Evolutionary conservation across 768 basidiomycete genomes (phyloP), one percentile per base, ranked within the genome.

Genomic region (Russula sp.): DNA sequence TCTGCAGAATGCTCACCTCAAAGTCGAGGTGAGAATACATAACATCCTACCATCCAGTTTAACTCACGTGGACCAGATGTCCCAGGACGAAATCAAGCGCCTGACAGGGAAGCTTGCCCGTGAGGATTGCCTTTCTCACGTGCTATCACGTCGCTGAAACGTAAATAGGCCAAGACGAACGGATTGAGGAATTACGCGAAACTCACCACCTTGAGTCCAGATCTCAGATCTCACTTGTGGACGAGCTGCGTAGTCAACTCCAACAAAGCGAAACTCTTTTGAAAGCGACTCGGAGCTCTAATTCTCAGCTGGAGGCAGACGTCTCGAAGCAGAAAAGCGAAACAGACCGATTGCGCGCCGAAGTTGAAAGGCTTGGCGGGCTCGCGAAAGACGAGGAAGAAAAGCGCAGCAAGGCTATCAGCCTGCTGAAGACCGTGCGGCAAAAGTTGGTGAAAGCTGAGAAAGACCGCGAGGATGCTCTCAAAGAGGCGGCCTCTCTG

Each of bases 381-480:
- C 59, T 78, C 10, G 87, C 85, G 6, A 97, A 91, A 73, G 95
- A 98, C 64, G 97, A 98, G 71, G 97, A 98, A 73, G 97, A 99
- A 75, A 98, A 99, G 75, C 85, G 96, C 13, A 84, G 86, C 20
- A 99, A 98, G 70, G 95, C 95, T 0, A 89, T 98, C 67, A 88
- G 86, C 55, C 76, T 98, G 32, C 78, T 99, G 61, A 98, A 98
- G 76, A 94, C 94, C 1, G 91, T 98, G n/a, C 78, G 97, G 59
- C 88, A 94, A 75, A 99, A 98, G 73, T 77, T 96, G n/a, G 92
- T 98, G 34, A 98, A 94, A 71, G 87, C 93, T 6, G 96, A 98
- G 75, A 94, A 94, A 77, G 94, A 96, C 27, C 84, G 84, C 68
- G 94, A 98, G 42, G 94, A 96, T 62, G 78, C 82, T 0, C 62